Evolutionary conservation across 176 grass and related monocot genomes (phyloP), one percentile per base, ranked within the genome.

Genomic region (Puya raimondii): DNA sequence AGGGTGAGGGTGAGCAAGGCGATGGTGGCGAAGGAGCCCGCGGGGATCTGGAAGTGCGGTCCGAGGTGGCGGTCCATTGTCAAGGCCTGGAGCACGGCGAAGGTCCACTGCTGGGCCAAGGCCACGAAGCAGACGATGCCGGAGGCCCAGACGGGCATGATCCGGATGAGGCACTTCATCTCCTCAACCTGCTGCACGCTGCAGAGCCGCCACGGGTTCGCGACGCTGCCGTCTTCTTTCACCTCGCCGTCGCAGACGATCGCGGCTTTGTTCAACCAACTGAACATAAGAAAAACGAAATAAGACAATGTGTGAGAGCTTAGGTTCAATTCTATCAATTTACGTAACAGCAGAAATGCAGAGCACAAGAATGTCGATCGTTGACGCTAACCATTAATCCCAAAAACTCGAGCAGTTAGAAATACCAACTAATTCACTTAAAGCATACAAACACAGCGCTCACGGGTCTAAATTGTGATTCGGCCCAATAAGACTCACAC

Each of bases 141-240:
- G 53, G 88, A 83, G 9, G 87, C 49, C 83, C 64, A 92, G 17
- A 96, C 67, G 63, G 86, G 92, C 11, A 96, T 49, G 80, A 91
- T 89, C 61, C 76, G 77, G 69, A 91, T 79, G 49, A 89, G 85
- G 74, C 88, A 96, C 75, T 96, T 91, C 11, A 79, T 78, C 78
- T 91, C 88, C 69, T 96, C 92, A 64, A 89, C 80, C 58, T 82
- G 79, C 65, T 85, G 92, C 48, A 96, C 81, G 73, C 79, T 96
- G 73, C 86, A 85, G 51, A 91, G 73, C 21, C 78, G 65, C 88
- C 86, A 91, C 29, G 63, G 23, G 70, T 87, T 96, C 48, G 64
- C 82, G 53, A 79, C 74, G 51, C 58, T 82, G 63, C 85, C 80
- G 1, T 84, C 81, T 52, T 68, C 23, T 64, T 89, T 80, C 66